Percentiles rank a stretch among this genome's conserved stretches.
phyloP scores from a whole-genome alignment of 805 yeast species.

The Candida ficus region DNA sequence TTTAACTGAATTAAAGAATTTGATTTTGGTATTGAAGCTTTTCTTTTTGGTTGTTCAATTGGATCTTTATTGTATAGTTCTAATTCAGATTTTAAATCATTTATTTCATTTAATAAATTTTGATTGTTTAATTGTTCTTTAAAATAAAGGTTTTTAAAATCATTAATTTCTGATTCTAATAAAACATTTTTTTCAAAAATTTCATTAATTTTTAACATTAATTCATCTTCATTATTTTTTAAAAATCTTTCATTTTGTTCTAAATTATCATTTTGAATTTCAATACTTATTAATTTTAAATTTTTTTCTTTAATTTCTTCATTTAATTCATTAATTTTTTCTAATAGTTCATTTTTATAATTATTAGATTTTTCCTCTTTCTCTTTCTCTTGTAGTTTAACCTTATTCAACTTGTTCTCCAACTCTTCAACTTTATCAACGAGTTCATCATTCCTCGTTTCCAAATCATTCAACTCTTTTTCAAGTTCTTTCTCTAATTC shows the following conservation, averaged over 20 bases:
- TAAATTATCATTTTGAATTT: constrained; percentile 38
- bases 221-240: constrained; percentile 27
- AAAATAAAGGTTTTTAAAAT: constrained; percentile 23
- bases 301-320: constrained; percentile 28
- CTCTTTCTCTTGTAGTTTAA: constrained; percentile 24
- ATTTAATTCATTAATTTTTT: constrained; percentile 22
- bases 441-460: constrained; percentile 20
- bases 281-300: constrained; percentile 34
- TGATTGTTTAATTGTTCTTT: constrained; percentile 25
- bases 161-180: constrained; percentile 32
- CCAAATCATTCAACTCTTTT: constrained; percentile 32
- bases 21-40: constrained; percentile 18
- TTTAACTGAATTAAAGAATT: constrained; percentile 27
- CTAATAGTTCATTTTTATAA: constrained; percentile 16
- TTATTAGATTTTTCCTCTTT: constrained; percentile 24
- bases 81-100: constrained; percentile 17
- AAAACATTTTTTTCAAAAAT: constrained; percentile 35
- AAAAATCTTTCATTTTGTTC: constrained; percentile 37
- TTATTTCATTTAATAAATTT: constrained; percentile 23
- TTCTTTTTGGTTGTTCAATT: constrained; percentile 4
- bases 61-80: background rate
- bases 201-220: constrained; percentile 31
- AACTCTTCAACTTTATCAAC: constrained; percentile 17
- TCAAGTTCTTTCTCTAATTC: constrained; percentile 43
- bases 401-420: constrained; percentile 22